Evolutionary conservation across 495 filamentous ascomycete genomes (phyloP), one percentile per base, ranked within the genome.

Genomic region (Hyaloscypha bicolor): DNA sequence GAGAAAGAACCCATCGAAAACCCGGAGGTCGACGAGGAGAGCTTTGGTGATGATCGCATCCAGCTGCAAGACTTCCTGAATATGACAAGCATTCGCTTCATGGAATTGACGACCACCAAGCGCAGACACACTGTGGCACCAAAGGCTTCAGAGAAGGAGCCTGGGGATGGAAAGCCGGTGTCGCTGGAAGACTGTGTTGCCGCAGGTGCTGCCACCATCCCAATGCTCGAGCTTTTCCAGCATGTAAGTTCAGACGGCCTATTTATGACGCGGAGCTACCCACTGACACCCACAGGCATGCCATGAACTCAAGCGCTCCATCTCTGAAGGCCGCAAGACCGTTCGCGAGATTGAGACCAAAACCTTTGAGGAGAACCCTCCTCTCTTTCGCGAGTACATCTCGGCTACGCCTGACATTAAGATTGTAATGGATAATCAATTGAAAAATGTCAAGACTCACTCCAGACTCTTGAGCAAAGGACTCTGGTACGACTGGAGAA

Each of bases 401-500:
- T 87, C 86, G 0, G 94, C 94, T n/a, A 82, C 91, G 6, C 87
- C 91, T n/a, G 91, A 95, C 59, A 83, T 96, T 68, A 90, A 89
- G 71, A 76, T 86, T 2, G 83, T 95, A 57, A 94, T 99, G 90
- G 94, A 99, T 77, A 94, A 91, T 66, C 95, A 98, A 75, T 94
- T 99, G 78, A 94, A 94, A 75, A 96, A 97, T 68, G 89, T 96
- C 73, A 97, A 97, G 80, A 96, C 92, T 0, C 89, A 97, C 75
- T 91, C 96, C 3, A 82, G 96, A 51, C 81, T 96, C 6, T 83
- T 92, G 14, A 97, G 94, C 79, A 97, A 97, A 75, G 92, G 87
- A 45, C 94, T 93, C 77, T 99, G 96, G 96, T 98, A 99, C 74
- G 90, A 93, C 73, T 99, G 96, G 96, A 91, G 96, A 37, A 93